These are phyloP conservation scores for Dothideomycetes sp. DNA, from an alignment of 2,329 filamentous ascomycete species.

Conservation along the genomic window DNA sequence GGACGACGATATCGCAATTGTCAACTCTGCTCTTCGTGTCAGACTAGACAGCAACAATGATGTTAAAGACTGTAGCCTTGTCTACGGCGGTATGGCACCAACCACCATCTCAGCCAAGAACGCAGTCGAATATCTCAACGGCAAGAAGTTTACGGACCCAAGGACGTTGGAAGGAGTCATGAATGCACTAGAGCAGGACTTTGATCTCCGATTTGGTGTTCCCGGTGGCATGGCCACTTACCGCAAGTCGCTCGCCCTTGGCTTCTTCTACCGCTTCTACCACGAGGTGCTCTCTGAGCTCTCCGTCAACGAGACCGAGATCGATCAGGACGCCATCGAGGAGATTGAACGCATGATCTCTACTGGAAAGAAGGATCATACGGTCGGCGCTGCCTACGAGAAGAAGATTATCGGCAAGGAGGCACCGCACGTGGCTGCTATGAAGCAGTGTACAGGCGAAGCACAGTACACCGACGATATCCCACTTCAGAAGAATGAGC, in stretches of 20 bases:
- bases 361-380: slow-evolving; percentile 64
- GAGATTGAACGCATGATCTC: slow-evolving; percentile 85
- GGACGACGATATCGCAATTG: slow-evolving; percentile 96
- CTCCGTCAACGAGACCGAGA: slow-evolving; percentile 32
- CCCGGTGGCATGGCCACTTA: slow-evolving; percentile 98
- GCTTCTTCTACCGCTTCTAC: slow-evolving; percentile 97
- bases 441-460: slow-evolving; percentile 90
- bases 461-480: slow-evolving; percentile 97
- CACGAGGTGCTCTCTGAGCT: slow-evolving; percentile 68
- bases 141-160: slow-evolving; percentile 69
- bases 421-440: slow-evolving; percentile 75
- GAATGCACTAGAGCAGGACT: slow-evolving; percentile 80
- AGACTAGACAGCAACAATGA: slow-evolving; percentile 56
- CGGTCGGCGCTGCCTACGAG: slow-evolving; percentile 64
- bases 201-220: slow-evolving; percentile 79
- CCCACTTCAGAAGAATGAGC: slow-evolving; percentile 72
- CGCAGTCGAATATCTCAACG: slow-evolving; percentile 61
- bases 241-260: slow-evolving; percentile 75
- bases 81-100: slow-evolving; percentile 92
- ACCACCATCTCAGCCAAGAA: slow-evolving; percentile 79
- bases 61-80: slow-evolving; percentile 65
- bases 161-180: slow-evolving; percentile 82
- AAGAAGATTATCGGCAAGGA: slow-evolving; percentile 76
- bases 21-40: slow-evolving; percentile 75
- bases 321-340: slow-evolving; percentile 64